Base-by-base conservation (phyloP, 345 rosid species). In the Bruguiera sexangula region DNA sequence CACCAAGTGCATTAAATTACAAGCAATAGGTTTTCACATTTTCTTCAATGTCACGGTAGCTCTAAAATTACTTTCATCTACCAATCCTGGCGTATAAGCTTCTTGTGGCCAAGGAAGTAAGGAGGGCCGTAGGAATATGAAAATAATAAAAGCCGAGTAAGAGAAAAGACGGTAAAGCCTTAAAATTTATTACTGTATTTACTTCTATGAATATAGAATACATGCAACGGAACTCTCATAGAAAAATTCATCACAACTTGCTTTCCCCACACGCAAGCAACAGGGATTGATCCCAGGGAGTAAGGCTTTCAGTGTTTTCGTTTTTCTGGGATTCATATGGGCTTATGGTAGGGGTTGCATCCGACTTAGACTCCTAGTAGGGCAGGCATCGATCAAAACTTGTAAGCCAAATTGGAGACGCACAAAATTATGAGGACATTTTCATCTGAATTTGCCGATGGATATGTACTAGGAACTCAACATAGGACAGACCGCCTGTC, bases 381-480 rank as follows among this genome's bases (percentile, higher is more conserved):
- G 60, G 30, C 19, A 13, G 18, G 50, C 50, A 66, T 54, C 13
- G 64, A 37, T 54, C 68, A 63, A 63, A 69, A 74, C 75, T 71
- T 71, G 75, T 15, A 27, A 6, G 21, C 69, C 9, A 8, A 68
- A 65, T 57, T n/a, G 63, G 8, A 34, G 80, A 46, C 34, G 46
- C 50, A 54, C 51, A 29, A 66, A 69, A 71, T 72, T 61, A 74
- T 69, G 87, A 77, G 62, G 87, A 79, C 96, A 95, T 95, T 76
- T 90, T 95, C 69, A 83, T 79, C 81, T 90, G 96, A 80, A 95
- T 95, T 76, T 92, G 97, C 34, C 96, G 88, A 72, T 95, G 97
- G 62, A 89, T 74, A 68, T 89, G 89, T 68, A 95, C 94, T 8
- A 95, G 90, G 75, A 88, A 95, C 81, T 95, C 99, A 4, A 92